phyloP scores from a whole-genome alignment of 2,329 filamentous ascomycete genomes.

The Pseudogymnoascus sp. region DNA sequence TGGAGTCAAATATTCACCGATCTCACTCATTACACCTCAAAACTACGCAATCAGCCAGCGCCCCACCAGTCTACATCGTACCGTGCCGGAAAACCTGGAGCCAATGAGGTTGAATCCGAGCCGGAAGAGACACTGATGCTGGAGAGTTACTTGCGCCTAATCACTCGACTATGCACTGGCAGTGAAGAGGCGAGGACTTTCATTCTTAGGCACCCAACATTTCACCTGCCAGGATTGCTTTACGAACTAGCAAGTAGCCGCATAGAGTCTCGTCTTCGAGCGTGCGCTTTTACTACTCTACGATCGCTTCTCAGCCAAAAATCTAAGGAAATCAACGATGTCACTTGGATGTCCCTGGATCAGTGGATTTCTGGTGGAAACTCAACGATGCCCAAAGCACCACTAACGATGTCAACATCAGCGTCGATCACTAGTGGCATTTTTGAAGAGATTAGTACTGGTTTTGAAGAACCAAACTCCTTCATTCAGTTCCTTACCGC shows the following conservation, averaged over 20 bases:
- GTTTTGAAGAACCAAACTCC: slow-evolving; percentile 77
- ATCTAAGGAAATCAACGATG: slow-evolving; percentile 53
- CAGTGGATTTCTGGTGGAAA: slow-evolving; percentile 63
- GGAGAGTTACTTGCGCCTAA: slow-evolving; percentile 82
- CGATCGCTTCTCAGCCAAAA: slow-evolving; percentile 70
- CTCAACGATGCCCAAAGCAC: slow-evolving; percentile 32
- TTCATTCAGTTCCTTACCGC: slow-evolving; percentile 71
- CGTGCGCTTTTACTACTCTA: slow-evolving; percentile 73
- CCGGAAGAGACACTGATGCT: slow-evolving; percentile 95
- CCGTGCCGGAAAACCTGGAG: slow-evolving; percentile 50
- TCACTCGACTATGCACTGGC: slow-evolving; percentile 70
- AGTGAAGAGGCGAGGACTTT: slow-evolving; percentile 65
- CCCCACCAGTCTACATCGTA: slow-evolving; percentile 44
- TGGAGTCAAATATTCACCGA: slow-evolving; percentile 92
- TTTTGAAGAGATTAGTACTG: slow-evolving; percentile 63
- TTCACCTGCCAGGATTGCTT: slow-evolving; percentile 64
- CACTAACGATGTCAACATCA: slow-evolving; percentile 15
- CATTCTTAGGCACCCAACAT: slow-evolving; percentile 56
- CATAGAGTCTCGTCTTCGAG: slow-evolving; percentile 68
- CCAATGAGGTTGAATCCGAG: slow-evolving; percentile 67
- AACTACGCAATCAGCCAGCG: slow-evolving; percentile 63
- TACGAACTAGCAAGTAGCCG: slow-evolving; percentile 70
- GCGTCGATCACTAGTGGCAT: slow-evolving; percentile 51
- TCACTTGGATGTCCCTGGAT: slow-evolving; percentile 75
- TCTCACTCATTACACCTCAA: slow-evolving; percentile 71